Percentiles rank a stretch among this genome's conserved stretches.
These are phyloP conservation scores for Cyclotella distinguenda DNA, from an alignment of 108 stramenopile species.

Conservation along the genomic window DNA sequence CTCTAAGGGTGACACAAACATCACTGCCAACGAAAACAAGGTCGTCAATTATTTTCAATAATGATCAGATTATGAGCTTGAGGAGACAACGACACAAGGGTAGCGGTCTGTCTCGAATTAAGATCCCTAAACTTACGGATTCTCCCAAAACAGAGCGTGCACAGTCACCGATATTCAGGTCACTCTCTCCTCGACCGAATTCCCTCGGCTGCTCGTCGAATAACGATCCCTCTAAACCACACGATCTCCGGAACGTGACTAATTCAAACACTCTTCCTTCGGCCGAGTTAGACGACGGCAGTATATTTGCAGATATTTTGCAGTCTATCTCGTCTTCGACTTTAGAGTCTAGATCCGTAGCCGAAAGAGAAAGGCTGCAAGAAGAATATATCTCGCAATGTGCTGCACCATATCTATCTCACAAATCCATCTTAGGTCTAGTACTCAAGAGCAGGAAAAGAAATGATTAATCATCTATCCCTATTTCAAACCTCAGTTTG, in stretches of 20 bases:
- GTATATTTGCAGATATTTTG: no score
- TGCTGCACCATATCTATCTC: neutral
- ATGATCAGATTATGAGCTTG: neutral
- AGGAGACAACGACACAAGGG: neutral
- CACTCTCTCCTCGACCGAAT: neutral
- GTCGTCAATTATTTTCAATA: neutral
- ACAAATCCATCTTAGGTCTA: neutral
- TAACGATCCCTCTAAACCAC: no score
- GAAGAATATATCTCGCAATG: no score
- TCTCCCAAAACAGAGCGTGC: neutral
- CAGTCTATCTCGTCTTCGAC: no score
- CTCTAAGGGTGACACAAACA: neutral
- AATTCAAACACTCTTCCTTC: no score
- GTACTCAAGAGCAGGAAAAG: neutral
- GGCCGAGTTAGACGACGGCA: no score
- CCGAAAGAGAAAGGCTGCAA: no score
- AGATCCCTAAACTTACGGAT: neutral
- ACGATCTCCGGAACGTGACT: no score
- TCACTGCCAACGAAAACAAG: neutral
- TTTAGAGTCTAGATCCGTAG: no score
- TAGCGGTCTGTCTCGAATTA: neutral
- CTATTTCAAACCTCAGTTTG: constrained; percentile 8
- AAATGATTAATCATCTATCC: neutral
- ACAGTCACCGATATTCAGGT: neutral
- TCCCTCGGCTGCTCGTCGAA: neutral